These are phyloP conservation scores for Orychophragmus violaceus DNA, from an alignment of 345 rosid species.

Conservation along the genomic window DNA sequence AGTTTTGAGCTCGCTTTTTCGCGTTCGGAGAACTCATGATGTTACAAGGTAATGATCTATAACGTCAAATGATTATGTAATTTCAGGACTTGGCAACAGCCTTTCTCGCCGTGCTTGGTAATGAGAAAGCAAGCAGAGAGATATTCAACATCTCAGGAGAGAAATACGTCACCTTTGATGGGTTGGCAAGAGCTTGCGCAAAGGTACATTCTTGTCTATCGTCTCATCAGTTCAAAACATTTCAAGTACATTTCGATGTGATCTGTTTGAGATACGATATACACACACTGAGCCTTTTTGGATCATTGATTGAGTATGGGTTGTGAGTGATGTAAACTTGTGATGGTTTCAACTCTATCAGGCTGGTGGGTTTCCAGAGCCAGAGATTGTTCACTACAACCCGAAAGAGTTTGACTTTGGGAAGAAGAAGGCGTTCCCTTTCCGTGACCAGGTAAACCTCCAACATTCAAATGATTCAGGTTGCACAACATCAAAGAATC, in stretches of 20 bases:
- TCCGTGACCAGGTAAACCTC: slow-evolving; percentile 80
- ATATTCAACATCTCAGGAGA: slow-evolving; percentile 94
- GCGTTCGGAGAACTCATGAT: background rate
- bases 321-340: background rate
- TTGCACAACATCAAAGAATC: background rate
- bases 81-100: slow-evolving; percentile 85
- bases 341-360: slow-evolving; percentile 19
- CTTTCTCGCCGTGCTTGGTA: slow-evolving; percentile 67
- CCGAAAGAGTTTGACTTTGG: slow-evolving; percentile 93
- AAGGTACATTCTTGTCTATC: slow-evolving; percentile 46
- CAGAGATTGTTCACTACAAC: slow-evolving; percentile 76
- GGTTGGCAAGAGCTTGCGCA: slow-evolving; percentile 90
- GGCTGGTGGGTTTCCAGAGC: slow-evolving; percentile 98
- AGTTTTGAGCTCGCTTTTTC: background rate
- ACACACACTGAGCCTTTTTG: background rate
- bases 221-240: background rate
- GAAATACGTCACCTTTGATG: slow-evolving; percentile 82
- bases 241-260: background rate
- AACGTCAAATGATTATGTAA: slow-evolving; percentile 7
- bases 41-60: background rate
- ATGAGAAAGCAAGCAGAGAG: slow-evolving; percentile 79
- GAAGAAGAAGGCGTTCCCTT: slow-evolving; percentile 94
- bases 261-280: background rate
- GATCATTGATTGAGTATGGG: background rate
- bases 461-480: background rate